Conservation (phyloP, 768 basidiomycete species). For the Trametes cubensis region DNA sequence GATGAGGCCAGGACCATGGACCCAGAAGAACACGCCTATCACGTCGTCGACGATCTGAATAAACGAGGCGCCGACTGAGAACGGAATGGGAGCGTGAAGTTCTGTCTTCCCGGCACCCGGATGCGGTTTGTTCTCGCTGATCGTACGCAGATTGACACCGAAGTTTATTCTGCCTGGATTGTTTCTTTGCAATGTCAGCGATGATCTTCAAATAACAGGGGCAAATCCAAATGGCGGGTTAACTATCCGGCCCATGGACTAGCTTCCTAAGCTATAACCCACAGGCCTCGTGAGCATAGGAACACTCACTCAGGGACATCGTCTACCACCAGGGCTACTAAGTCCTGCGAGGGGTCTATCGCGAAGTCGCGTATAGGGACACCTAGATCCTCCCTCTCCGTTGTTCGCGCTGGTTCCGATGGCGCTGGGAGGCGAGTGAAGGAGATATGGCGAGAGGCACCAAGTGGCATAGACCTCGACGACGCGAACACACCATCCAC, state of each 20-base stretch:
- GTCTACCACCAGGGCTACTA: constrained; percentile 48
- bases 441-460: constrained; percentile 29
- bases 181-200: background rate
- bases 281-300: too few relatives aligned
- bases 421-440: constrained; percentile 33
- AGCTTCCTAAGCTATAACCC: too few relatives aligned
- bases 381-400: constrained; percentile 41
- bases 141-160: constrained; percentile 47
- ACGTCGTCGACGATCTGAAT: constrained; percentile 59
- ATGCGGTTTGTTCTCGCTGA: constrained; percentile 43
- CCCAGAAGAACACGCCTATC: constrained; percentile 49
- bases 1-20: constrained; percentile 39
- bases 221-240: too few relatives aligned
- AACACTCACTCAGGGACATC: constrained; percentile 23
- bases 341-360: constrained; percentile 67
- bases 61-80: constrained; percentile 36
- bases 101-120: constrained; percentile 41
- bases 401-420: constrained; percentile 11
- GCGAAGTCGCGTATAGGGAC: constrained; percentile 56
- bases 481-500: constrained; percentile 62
- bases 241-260: too few relatives aligned
- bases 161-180: constrained; percentile 18
- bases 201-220: too few relatives aligned
- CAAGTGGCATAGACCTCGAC: constrained; percentile 27
- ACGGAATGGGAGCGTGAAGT: constrained; percentile 32